These are phyloP conservation scores for Arthrocladium fulminans DNA, from an alignment of 2,329 filamentous ascomycete genomes.

Conservation along the genomic window DNA sequence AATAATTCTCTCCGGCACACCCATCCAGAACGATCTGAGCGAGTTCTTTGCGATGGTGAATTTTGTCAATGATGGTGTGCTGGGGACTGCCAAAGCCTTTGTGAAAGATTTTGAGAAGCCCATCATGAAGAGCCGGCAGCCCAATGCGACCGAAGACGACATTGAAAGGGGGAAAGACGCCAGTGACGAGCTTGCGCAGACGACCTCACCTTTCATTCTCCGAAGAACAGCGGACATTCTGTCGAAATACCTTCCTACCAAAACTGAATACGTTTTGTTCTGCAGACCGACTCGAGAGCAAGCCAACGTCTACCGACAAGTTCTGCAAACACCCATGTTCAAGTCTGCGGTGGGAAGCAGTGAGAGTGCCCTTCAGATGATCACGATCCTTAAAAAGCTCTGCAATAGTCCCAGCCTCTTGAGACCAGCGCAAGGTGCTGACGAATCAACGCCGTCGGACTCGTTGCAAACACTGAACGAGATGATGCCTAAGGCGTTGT, in stretches of 20 bases:
- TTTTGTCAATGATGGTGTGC: constrained; percentile 57
- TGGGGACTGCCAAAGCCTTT: constrained; percentile 55
- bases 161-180: constrained; percentile 56
- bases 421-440: constrained; percentile 39
- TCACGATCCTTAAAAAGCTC: constrained; percentile 64
- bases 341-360: constrained; percentile 50
- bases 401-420: constrained; percentile 63
- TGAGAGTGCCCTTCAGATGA: constrained; percentile 57
- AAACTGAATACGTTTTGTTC: constrained; percentile 60
- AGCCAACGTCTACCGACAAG: constrained; percentile 52
- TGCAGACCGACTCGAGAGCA: constrained; percentile 55
- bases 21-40: constrained; percentile 58
- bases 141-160: constrained; percentile 51
- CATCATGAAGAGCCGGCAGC: constrained; percentile 56
- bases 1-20: constrained; percentile 58
- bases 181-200: constrained; percentile 50
- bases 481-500: constrained; percentile 46
- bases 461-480: constrained; percentile 41
- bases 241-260: constrained; percentile 55
- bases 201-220: constrained; percentile 58
- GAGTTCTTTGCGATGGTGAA: constrained; percentile 62
- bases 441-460: constrained; percentile 41
- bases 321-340: constrained; percentile 58
- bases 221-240: constrained; percentile 59
- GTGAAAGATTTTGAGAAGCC: constrained; percentile 56